Evolutionary conservation across 306 rosid species (phyloP), one percentile per base, ranked within the genome.

Genomic region (Benincasa hispida): DNA sequence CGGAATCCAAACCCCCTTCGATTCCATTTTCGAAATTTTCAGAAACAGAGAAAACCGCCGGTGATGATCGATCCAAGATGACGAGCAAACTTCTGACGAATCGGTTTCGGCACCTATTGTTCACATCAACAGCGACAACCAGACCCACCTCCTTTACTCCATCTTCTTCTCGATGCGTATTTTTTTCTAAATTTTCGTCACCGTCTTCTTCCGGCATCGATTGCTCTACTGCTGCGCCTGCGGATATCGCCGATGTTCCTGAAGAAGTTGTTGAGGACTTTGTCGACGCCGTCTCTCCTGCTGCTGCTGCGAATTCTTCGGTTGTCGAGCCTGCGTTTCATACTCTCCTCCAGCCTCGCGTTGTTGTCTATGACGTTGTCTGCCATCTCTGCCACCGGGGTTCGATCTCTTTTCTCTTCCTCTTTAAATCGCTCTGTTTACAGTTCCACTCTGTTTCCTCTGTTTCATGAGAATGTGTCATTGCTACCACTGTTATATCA

Each of bases 381-480:
- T 92, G 93, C 70, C 96, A 82, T 79, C 87, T 90, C 78, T 92
- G 93, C 81, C 97, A 92, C 81, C 82, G 87, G 53, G 96, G 97
- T 85, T 18, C 54, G 22, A 25, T 4, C 12, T 65, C 17, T 60
- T 28, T 24, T 1, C 6, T 41, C 35, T 24, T 1, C 19, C 39
- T 34, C 25, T n/a, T 3, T 12, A 42, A 48, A 9, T 14, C 18
- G 19, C 34, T 69, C 18, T 10, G 41, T 58, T 15, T 77, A 58
- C 32, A 25, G 41, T 47, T 56, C 45, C 32, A 1, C 45, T 57
- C 32, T 27, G 50, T 8, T 8, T 47, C 19, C 6, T 65, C 10
- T 53, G 77, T 53, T 45, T 35, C 45, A 74, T 53, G 19, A 35
- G 28, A 51, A 53, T 18, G 77, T 48, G 45, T 3, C 18, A 18